These are phyloP conservation scores for Scytalidium lignicola DNA, from an alignment of 2,329 filamentous ascomycete genomes.

Conservation along the genomic window DNA sequence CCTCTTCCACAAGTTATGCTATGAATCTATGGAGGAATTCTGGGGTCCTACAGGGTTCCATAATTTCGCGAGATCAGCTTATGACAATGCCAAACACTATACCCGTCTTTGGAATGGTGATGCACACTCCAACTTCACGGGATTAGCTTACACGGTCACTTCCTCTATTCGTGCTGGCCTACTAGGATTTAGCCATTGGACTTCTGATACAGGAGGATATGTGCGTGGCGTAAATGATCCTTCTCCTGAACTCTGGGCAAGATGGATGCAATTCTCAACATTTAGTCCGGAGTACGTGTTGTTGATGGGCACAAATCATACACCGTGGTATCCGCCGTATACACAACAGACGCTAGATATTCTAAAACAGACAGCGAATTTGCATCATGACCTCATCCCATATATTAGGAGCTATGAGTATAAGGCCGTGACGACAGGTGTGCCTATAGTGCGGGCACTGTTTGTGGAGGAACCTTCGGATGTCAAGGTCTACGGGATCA, in stretches of 20 bases:
- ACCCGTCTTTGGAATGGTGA: constrained; percentile 33
- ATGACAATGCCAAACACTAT: constrained; percentile 26
- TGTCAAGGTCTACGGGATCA: constrained; percentile 17
- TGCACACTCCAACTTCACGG: constrained; percentile 28
- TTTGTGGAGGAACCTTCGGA: constrained; percentile 29
- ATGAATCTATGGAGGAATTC: constrained; percentile 27
- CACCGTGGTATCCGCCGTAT: constrained; percentile 31
- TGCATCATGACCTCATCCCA: constrained; percentile 28
- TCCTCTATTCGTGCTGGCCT: constrained; percentile 29
- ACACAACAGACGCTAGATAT: constrained; percentile 23
- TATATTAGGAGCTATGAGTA: constrained; percentile 30
- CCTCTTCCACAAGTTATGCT: constrained; percentile 28
- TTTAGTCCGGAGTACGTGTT: constrained; percentile 32
- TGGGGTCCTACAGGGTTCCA: constrained; percentile 28
- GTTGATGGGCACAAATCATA: constrained; percentile 30
- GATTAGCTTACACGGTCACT: constrained; percentile 27
- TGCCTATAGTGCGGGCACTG: constrained; percentile 30
- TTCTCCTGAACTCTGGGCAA: constrained; percentile 29
- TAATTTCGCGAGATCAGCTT: constrained; percentile 29
- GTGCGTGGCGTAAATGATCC: constrained; percentile 20
- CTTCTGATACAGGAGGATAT: constrained; percentile 31
- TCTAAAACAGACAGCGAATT: constrained; percentile 24
- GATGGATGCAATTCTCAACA: constrained; percentile 36
- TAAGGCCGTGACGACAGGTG: constrained; percentile 22
- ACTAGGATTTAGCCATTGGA: constrained; percentile 28